Percentiles rank a stretch among this genome's conserved stretches.
phyloP scores from a whole-genome alignment of 139 green algal species.

The Desmodesmus armatus region DNA sequence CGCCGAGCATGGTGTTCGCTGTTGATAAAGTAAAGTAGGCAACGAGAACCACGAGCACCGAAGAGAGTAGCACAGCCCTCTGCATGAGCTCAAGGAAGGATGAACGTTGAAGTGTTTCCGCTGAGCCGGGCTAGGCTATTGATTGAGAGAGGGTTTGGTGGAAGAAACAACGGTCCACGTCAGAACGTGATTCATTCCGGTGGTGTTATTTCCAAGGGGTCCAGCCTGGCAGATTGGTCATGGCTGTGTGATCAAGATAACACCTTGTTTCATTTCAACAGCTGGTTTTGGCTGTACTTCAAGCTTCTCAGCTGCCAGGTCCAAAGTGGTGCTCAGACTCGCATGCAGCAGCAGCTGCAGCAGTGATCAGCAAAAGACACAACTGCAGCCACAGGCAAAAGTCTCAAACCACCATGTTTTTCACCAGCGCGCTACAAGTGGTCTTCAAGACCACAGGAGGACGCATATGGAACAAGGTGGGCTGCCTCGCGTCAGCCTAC shows the following conservation, averaged over 20 bases:
- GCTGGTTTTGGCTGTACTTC: no score
- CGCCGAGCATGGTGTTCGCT: slow-evolving; percentile 16
- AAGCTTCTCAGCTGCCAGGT: no score
- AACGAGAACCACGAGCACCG: not conserved
- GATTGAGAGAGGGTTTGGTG: no score
- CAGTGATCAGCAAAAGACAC: not conserved
- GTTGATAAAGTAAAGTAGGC: not conserved
- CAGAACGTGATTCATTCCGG: no score
- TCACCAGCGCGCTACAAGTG: slow-evolving; percentile 49
- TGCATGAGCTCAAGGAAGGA: no score
- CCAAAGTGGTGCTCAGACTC: no score
- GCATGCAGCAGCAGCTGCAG: not conserved
- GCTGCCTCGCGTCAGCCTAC: no score
- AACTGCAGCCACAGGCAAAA: not conserved
- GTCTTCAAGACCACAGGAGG: slow-evolving; percentile 79
- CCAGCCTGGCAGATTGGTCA: not conserved
- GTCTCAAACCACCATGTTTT: slow-evolving; percentile 55
- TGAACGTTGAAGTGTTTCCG: no score
- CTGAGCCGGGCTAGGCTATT: no score
- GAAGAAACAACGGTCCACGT: not conserved
- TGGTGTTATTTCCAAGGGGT: no score
- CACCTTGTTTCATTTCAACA: no score
- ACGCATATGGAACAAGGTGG: slow-evolving; percentile 73
- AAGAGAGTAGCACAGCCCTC: slow-evolving; percentile 2
- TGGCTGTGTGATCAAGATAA: not conserved